Evolutionary conservation across 1,139 yeast species (phyloP).

Genomic region (Protomyces pachydermus): DNA sequence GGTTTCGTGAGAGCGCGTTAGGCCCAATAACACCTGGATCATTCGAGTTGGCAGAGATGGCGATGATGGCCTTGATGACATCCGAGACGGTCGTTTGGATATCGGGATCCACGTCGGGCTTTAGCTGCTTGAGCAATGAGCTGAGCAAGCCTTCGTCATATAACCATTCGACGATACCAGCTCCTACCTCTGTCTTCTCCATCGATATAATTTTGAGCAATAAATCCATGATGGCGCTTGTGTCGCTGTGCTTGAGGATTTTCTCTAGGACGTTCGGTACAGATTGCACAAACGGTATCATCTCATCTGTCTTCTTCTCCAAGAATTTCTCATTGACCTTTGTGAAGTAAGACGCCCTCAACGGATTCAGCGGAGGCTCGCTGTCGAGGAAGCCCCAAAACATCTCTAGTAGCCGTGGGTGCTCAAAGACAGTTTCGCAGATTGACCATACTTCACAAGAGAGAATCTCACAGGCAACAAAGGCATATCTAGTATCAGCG

Average conservation of each 20-base stretch:
- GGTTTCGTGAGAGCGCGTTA: slow-evolving; percentile 84
- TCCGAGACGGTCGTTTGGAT: slow-evolving; percentile 94
- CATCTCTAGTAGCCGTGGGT: slow-evolving; percentile 56
- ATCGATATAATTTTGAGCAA: slow-evolving; percentile 69
- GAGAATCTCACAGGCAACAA: slow-evolving; percentile 83
- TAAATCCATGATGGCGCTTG: slow-evolving; percentile 84
- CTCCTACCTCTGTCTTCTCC: slow-evolving; percentile 58
- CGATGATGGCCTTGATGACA: slow-evolving; percentile 84
- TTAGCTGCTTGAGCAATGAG: slow-evolving; percentile 22
- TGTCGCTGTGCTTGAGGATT: slow-evolving; percentile 71
- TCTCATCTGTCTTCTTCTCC: slow-evolving; percentile 83
- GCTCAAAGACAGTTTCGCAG: slow-evolving; percentile 85
- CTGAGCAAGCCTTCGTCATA: slow-evolving; percentile 25
- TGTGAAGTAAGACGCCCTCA: slow-evolving; percentile 82
- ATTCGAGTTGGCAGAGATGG: slow-evolving; percentile 86
- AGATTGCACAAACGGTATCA: slow-evolving; percentile 64
- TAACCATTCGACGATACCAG: slow-evolving; percentile 48
- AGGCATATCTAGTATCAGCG: slow-evolving; percentile 48
- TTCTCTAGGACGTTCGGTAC: slow-evolving; percentile 61
- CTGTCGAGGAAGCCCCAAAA: slow-evolving; percentile 76
- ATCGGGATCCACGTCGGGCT: slow-evolving; percentile 37
- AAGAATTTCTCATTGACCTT: slow-evolving; percentile 88
- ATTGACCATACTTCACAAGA: slow-evolving; percentile 93
- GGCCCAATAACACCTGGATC: slow-evolving; percentile 91
- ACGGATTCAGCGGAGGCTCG: slow-evolving; percentile 61